Evolutionary conservation across 352 stramenopile species (phyloP).

Genomic region (Phytopythium mirpurense): DNA sequence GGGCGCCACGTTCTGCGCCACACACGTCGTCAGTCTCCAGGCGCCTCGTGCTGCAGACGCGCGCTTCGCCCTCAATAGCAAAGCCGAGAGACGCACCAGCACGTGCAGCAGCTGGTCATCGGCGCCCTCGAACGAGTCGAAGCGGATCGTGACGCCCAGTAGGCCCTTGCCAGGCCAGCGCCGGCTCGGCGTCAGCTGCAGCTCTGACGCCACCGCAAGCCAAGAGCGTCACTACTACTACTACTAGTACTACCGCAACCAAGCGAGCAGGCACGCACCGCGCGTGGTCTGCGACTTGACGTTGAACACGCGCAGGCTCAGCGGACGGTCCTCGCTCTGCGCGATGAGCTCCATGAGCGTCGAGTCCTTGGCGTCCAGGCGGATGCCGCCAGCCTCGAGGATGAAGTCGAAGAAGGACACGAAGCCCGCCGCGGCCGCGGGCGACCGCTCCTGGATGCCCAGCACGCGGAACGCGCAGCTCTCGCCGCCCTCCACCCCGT

Average conservation of each 20-base stretch:
- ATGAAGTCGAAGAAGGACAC: constrained; percentile 99
- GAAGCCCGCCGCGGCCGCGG: constrained; percentile 88
- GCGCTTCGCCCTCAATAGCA: no score
- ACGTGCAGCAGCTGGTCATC: constrained; percentile 96
- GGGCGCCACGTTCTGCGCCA: constrained; percentile 66
- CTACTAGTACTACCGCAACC: no score
- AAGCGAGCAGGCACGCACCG: constrained; percentile 12
- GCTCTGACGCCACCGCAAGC: constrained; percentile 20
- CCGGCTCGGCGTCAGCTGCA: constrained; percentile 88
- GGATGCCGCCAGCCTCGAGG: constrained; percentile 90
- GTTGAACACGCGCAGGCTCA: constrained; percentile 76
- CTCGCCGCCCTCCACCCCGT: constrained; percentile 45
- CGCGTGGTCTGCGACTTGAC: constrained; percentile 71
- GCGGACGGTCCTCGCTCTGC: constrained; percentile 67
- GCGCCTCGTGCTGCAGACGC: no score
- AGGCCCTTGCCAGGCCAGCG: constrained; percentile 93
- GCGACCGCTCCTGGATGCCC: constrained; percentile 94
- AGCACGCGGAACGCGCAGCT: constrained; percentile 93
- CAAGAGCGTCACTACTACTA: no score
- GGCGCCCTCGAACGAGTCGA: constrained; percentile 95
- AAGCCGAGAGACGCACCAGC: constrained; percentile 51
- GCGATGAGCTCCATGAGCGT: constrained; percentile 92
- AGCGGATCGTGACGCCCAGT: constrained; percentile 96
- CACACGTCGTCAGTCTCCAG: no score
- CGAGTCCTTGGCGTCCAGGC: constrained; percentile 80